Evolutionary conservation across 257 asterid species (phyloP).

Genomic region (Jacaranda mimosifolia): DNA sequence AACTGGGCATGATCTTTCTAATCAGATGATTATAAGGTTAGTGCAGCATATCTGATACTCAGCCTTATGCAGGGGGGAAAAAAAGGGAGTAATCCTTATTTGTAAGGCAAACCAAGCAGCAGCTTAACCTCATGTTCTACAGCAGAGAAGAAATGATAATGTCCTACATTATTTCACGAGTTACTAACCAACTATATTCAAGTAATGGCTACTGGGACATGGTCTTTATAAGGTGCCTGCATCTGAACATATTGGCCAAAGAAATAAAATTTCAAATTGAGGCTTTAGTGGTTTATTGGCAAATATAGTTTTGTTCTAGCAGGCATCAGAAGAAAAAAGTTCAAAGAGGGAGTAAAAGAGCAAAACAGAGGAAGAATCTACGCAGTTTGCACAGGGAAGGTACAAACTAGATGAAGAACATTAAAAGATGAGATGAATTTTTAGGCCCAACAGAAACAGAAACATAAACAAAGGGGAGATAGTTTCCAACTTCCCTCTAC

Average conservation of each 20-base stretch:
- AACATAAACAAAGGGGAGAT: conserved; percentile 14
- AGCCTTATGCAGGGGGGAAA: background rate
- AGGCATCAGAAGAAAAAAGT: background rate
- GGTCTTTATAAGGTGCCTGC: conserved; percentile 1
- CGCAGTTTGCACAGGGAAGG: background rate
- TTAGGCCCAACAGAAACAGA: conserved; percentile 9
- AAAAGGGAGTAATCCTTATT: background rate
- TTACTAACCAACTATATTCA: conserved; percentile 20
- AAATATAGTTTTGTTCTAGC: background rate
- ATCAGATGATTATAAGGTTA: conserved; percentile 14
- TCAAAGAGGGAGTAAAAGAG: background rate
- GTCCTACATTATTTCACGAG: background rate
- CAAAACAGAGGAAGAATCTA: background rate
- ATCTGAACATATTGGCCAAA: background rate
- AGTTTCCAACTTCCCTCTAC: background rate
- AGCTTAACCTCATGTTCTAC: conserved; percentile 6
- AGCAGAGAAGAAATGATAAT: conserved; percentile 13
- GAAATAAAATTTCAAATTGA: conserved; percentile 1
- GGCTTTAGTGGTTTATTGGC: background rate
- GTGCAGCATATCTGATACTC: background rate
- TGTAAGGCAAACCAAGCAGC: conserved; percentile 13
- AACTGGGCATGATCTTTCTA: background rate
- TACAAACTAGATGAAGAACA: background rate
- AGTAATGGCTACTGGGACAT: conserved; percentile 26
- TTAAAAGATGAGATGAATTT: background rate